These are phyloP conservation scores for Rosellinia necatrix DNA, from an alignment of 2,329 filamentous ascomycete genomes.

Conservation along the genomic window DNA sequence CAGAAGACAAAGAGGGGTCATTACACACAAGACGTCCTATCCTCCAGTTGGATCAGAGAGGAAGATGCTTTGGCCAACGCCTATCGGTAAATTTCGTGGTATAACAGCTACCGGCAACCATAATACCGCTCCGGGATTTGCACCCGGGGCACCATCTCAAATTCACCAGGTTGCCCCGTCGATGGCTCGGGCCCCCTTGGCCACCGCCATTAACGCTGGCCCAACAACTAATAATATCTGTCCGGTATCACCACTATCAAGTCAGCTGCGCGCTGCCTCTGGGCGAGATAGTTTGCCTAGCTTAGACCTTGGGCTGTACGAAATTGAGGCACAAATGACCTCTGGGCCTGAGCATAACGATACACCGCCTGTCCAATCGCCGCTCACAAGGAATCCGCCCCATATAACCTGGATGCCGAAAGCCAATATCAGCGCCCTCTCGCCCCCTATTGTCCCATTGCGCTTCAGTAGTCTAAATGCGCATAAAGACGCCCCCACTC, in stretches of 20 bases:
- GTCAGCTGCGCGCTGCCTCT: not conserved
- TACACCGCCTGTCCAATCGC: constrained; percentile 13
- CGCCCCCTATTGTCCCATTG: constrained; percentile 13
- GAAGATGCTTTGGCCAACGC: not conserved
- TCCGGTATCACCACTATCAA: constrained; percentile 23
- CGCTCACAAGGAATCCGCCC: constrained; percentile 3
- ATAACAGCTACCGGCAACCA: not conserved
- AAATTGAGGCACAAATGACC: not conserved
- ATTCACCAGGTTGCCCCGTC: not conserved
- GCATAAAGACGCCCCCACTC: not conserved
- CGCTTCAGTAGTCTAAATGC: constrained; percentile 24
- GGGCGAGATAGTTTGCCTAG: not conserved
- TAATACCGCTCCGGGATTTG: not conserved
- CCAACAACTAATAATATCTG: constrained; percentile 4
- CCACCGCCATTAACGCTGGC: not conserved
- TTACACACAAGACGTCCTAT: not conserved
- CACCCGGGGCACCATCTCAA: not conserved
- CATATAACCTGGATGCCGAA: not conserved
- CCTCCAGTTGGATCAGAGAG: not conserved
- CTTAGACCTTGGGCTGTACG: constrained; percentile 12
- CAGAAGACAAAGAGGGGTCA: constrained; percentile 14
- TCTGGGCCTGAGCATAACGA: not conserved
- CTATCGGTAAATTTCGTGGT: not conserved
- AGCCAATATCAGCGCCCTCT: not conserved
- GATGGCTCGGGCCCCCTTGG: not conserved